Percentiles rank a stretch among this genome's conserved stretches.
These are phyloP conservation scores for Coriolopsis trogii DNA, from an alignment of 1,284 basidiomycete species.

Conservation along the genomic window DNA sequence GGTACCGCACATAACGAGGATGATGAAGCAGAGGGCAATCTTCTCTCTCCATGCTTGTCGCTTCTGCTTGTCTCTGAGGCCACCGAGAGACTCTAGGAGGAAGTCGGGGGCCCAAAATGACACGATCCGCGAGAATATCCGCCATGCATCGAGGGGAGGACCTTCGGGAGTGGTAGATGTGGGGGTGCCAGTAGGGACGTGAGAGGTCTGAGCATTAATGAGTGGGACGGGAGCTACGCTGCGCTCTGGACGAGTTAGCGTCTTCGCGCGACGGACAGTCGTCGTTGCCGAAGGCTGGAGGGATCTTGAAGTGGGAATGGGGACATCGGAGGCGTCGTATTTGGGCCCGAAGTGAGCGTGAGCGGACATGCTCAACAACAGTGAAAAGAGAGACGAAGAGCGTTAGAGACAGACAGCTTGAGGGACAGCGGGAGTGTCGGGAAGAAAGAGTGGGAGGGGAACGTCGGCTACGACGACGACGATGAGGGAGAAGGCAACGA, in stretches of 20 bases:
- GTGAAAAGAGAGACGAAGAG: slow-evolving; percentile 3
- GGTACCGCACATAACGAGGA: slow-evolving; percentile 74
- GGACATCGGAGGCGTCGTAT: slow-evolving; percentile 51
- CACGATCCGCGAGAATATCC: slow-evolving; percentile 75
- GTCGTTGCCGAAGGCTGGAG: slow-evolving; percentile 58
- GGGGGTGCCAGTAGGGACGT: slow-evolving; percentile 37
- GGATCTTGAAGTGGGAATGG: slow-evolving; percentile 65
- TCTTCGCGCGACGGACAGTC: slow-evolving; percentile 85
- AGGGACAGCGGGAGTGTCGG: slow-evolving; percentile 9
- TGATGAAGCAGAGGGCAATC: slow-evolving; percentile 90
- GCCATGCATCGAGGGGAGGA: slow-evolving; percentile 75
- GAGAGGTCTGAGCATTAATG: slow-evolving; percentile 72
- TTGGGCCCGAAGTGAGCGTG: slow-evolving; percentile 15
- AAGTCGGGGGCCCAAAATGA: slow-evolving; percentile 93
- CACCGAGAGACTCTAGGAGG: slow-evolving; percentile 74
- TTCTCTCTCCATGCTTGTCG: slow-evolving; percentile 99
- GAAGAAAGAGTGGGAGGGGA: slow-evolving; percentile 19
- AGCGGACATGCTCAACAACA: slow-evolving; percentile 25
- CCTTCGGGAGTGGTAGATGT: slow-evolving; percentile 34
- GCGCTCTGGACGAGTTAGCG: slow-evolving; percentile 94
- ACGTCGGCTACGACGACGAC: slow-evolving; percentile 19
- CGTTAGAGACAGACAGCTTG: slow-evolving; percentile 17
- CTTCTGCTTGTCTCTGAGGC: slow-evolving; percentile 78
- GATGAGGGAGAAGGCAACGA: slow-evolving; percentile 23
- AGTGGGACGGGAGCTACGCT: slow-evolving; percentile 92